Evolutionary conservation across 768 basidiomycete genomes (phyloP).

Genomic region (Termitomyces sp.): DNA sequence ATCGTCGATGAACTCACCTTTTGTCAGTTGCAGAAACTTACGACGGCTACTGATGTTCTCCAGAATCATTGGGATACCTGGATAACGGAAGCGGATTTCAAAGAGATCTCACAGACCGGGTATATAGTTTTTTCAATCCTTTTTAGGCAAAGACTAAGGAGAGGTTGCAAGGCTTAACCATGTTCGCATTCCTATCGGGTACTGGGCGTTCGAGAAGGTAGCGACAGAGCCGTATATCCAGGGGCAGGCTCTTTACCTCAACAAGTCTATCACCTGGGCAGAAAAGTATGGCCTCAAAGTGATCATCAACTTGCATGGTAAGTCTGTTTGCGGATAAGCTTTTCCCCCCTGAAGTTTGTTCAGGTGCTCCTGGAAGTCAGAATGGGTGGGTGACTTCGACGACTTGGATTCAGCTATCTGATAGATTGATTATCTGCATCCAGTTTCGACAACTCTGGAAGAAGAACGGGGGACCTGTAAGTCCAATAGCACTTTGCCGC

Average conservation of each 20-base stretch:
- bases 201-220: constrained; percentile 74
- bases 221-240: constrained; percentile 61
- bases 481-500: constrained; percentile 10
- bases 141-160: background rate
- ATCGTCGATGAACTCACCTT: constrained; percentile 82
- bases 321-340: background rate
- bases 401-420: background rate
- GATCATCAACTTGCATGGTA: constrained; percentile 70
- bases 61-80: constrained; percentile 73
- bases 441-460: constrained; percentile 87
- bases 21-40: constrained; percentile 48
- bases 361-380: constrained; percentile 75
- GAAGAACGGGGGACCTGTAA: constrained; percentile 47
- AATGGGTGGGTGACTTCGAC: constrained; percentile 43
- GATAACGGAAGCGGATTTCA: constrained; percentile 81
- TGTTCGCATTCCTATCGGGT: constrained; percentile 81
- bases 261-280: constrained; percentile 68
- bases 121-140: constrained; percentile 19
- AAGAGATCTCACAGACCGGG: constrained; percentile 68
- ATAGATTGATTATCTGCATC: constrained; percentile 3
- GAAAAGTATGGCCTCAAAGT: constrained; percentile 64
- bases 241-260: constrained; percentile 72
- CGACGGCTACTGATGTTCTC: constrained; percentile 42
- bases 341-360: background rate
- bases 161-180: constrained; percentile 56